A percentile compares a stretch with the other conserved stretches of the same genome.
These are phyloP conservation scores for Hypoxylon sp. DNA, from an alignment of 2,329 filamentous ascomycete species.

Conservation along the genomic window DNA sequence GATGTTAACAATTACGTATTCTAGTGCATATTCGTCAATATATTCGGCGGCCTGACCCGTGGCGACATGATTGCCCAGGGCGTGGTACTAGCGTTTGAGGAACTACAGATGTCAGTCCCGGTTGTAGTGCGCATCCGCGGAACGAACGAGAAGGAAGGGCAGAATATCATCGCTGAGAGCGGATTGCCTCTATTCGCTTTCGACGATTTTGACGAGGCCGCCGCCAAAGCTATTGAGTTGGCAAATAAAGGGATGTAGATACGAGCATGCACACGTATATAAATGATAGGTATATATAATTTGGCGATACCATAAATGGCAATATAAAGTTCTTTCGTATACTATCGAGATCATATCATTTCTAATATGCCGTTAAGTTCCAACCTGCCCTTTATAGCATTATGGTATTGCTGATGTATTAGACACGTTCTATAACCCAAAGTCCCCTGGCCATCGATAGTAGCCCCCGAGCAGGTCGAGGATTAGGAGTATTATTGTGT, in stretches of 20 bases:
- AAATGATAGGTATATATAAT: not conserved
- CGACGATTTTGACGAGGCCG: conserved; percentile 82
- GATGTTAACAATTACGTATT: not conserved
- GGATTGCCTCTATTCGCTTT: conserved; percentile 78
- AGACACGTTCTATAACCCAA: conserved; percentile 50
- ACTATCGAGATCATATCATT: not conserved
- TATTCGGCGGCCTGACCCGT: conserved; percentile 72
- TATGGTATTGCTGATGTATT: not conserved
- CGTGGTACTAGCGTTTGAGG: conserved; percentile 79
- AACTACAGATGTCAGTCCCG: conserved; percentile 75
- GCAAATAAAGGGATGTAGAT: conserved; percentile 58
- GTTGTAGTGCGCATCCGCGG: conserved; percentile 84
- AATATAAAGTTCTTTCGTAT: conserved; percentile 4
- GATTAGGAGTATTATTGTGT: conserved; percentile 26
- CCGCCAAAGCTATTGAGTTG: conserved; percentile 74
- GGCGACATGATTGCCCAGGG: conserved; percentile 87
- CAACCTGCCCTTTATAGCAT: not conserved
- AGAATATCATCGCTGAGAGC: conserved; percentile 78
- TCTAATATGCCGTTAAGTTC: not conserved
- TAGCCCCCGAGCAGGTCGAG: conserved; percentile 39
- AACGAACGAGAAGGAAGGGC: conserved; percentile 79
- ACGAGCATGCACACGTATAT: not conserved
- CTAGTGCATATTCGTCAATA: conserved; percentile 68
- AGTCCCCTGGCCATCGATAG: conserved; percentile 47
- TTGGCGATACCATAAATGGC: not conserved